A percentile compares a stretch with the other conserved stretches of the same genome.
These are phyloP conservation scores for Balakata baccata DNA, from an alignment of 345 rosid genomes.

Conservation along the genomic window DNA sequence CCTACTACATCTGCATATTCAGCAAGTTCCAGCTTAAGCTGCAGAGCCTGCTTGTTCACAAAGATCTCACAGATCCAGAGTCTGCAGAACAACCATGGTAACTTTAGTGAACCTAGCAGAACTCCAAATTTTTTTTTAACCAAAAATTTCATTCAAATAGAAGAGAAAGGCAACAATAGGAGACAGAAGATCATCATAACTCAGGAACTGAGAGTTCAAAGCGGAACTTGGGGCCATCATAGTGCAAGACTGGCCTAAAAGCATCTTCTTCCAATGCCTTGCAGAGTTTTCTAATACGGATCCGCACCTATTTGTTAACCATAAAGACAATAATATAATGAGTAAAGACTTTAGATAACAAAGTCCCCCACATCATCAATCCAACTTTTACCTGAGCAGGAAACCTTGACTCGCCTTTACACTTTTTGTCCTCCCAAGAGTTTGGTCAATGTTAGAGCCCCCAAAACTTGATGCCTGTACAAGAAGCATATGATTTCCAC, in stretches of 20 bases:
- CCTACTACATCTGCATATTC: slow-evolving; percentile 25
- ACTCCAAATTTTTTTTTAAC: not conserved
- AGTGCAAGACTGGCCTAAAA: slow-evolving; percentile 91
- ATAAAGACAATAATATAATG: not conserved
- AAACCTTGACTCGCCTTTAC: slow-evolving; percentile 97
- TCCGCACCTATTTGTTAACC: slow-evolving; percentile 56
- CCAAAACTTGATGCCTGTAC: slow-evolving; percentile 88
- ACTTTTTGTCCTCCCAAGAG: slow-evolving; percentile 99
- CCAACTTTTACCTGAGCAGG: slow-evolving; percentile 82
- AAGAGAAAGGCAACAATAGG: not conserved
- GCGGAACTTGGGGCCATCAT: slow-evolving; percentile 96
- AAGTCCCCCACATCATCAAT: not conserved
- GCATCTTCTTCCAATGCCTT: slow-evolving; percentile 97
- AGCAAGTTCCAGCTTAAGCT: slow-evolving; percentile 35
- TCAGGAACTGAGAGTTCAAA: slow-evolving; percentile 98
- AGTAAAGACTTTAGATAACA: not conserved
- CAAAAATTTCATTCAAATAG: not conserved
- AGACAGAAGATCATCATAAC: slow-evolving; percentile 41
- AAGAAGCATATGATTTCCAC: slow-evolving; percentile 9
- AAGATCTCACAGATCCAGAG: slow-evolving; percentile 77
- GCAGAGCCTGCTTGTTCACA: slow-evolving; percentile 85
- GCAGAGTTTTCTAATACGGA: slow-evolving; percentile 78
- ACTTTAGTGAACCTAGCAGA: not conserved
- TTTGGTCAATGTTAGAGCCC: slow-evolving; percentile 94
- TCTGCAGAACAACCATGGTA: slow-evolving; percentile 48